Evolutionary conservation across 1,284 basidiomycete species (phyloP).

Genomic region (Puccinia polysora): DNA sequence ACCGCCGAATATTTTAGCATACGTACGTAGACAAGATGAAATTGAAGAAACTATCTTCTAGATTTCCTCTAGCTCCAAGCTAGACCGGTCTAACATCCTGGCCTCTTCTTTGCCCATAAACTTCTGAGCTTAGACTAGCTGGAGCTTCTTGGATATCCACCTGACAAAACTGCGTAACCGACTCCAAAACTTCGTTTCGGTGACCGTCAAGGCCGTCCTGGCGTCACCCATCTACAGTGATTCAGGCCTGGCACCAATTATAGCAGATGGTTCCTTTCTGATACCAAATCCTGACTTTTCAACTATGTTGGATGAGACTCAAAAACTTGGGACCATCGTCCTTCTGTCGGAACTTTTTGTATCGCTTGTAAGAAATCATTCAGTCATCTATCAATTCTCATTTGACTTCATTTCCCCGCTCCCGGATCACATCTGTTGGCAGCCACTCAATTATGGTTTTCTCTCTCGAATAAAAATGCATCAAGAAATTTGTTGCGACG

Average conservation of each 20-base stretch:
- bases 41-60: not conserved
- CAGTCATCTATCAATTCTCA: not conserved
- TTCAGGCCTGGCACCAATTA: constrained; percentile 19
- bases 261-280: constrained; percentile 18
- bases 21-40: not conserved
- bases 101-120: not conserved
- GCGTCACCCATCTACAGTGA: constrained; percentile 25
- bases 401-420: too few relatives aligned
- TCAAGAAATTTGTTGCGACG: constrained; percentile 31
- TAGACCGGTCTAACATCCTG: not conserved
- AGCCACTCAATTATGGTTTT: too few relatives aligned
- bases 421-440: too few relatives aligned
- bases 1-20: constrained; percentile 30
- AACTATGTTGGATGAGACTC: constrained; percentile 1
- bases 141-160: constrained; percentile 24
- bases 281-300: constrained; percentile 11
- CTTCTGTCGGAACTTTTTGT: constrained; percentile 17
- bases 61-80: not conserved
- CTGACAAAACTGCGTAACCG: constrained; percentile 2
- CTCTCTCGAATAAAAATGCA: too few relatives aligned
- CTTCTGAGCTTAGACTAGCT: constrained; percentile 11
- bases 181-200: constrained; percentile 2
- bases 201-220: constrained; percentile 18
- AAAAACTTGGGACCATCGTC: constrained; percentile 3
- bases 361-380: constrained; percentile 6